Conservation (phyloP, 345 rosid species). For the Eucalyptus albens region DNA sequence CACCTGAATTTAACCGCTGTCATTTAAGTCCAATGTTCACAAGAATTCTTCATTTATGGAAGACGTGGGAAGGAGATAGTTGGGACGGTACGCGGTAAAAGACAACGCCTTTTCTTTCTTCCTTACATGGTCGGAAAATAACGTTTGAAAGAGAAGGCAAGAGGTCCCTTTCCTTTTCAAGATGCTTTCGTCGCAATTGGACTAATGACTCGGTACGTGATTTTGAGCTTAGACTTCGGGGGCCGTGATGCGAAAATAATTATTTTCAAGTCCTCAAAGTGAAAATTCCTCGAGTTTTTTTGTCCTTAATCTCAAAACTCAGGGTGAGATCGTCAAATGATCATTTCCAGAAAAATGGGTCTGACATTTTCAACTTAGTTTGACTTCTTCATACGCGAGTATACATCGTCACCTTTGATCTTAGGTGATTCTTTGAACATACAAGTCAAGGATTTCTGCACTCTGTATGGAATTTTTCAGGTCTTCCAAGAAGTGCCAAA, state of each 20-base stretch:
- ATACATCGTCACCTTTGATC: not conserved
- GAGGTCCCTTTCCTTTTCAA: not conserved
- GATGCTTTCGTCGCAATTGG: not conserved
- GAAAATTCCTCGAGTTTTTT: not conserved
- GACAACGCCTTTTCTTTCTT: not conserved
- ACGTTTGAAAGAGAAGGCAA: not conserved
- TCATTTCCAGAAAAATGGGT: not conserved
- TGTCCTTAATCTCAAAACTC: not conserved
- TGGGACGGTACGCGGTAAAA: not conserved
- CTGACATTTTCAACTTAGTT: not conserved
- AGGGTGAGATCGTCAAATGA: not conserved
- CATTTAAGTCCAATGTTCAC: not conserved
- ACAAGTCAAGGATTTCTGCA: not conserved
- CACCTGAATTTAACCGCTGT: not conserved
- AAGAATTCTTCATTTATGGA: not conserved
- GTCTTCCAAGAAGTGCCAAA: slow-evolving; percentile 20
- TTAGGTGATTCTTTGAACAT: not conserved
- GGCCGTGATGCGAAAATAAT: not conserved
- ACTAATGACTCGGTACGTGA: not conserved
- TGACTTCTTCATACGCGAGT: not conserved
- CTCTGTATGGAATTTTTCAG: not conserved
- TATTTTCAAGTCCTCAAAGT: not conserved
- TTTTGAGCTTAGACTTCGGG: not conserved
- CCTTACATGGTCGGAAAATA: not conserved
- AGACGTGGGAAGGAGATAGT: not conserved